Evolutionary conservation across 2,329 filamentous ascomycete species (phyloP).

Genomic region (Lachnellula occidentalis): DNA sequence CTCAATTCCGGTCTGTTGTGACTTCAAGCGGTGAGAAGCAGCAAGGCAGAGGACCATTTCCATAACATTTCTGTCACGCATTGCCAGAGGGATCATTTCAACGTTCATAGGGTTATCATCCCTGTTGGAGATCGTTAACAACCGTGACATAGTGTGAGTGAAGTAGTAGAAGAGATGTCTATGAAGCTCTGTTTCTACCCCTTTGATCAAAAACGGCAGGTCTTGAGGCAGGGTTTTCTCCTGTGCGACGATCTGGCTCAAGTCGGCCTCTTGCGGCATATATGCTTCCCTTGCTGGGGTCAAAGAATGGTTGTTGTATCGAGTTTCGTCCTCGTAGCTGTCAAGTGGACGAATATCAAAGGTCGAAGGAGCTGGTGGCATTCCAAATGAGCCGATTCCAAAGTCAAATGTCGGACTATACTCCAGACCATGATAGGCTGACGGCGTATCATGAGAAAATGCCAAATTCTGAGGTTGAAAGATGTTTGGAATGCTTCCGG

Average conservation of each 20-base stretch:
- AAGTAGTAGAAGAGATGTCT: constrained; percentile 19
- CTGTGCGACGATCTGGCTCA: background rate
- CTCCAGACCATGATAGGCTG: background rate
- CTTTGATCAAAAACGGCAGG: background rate
- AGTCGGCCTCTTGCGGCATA: background rate
- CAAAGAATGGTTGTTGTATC: background rate
- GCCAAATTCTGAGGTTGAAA: background rate
- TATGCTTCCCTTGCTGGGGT: background rate
- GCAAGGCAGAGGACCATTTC: constrained; percentile 16
- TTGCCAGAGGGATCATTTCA: constrained; percentile 17
- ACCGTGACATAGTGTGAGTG: constrained; percentile 8
- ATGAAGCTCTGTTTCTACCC: constrained; percentile 14
- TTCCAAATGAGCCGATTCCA: background rate
- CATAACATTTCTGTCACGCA: constrained; percentile 16
- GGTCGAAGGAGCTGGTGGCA: background rate
- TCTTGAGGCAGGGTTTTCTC: background rate
- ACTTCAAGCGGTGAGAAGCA: constrained; percentile 14
- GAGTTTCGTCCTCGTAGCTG: background rate
- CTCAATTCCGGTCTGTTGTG: background rate
- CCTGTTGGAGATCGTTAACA: constrained; percentile 12
- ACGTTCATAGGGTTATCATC: constrained; percentile 14
- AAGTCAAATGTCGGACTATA: background rate
- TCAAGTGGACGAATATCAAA: background rate
- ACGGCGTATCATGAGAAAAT: background rate
- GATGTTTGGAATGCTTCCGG: background rate